Conservation (phyloP, 2,329 filamentous ascomycete species). For the Orbilia brochopaga region DNA sequence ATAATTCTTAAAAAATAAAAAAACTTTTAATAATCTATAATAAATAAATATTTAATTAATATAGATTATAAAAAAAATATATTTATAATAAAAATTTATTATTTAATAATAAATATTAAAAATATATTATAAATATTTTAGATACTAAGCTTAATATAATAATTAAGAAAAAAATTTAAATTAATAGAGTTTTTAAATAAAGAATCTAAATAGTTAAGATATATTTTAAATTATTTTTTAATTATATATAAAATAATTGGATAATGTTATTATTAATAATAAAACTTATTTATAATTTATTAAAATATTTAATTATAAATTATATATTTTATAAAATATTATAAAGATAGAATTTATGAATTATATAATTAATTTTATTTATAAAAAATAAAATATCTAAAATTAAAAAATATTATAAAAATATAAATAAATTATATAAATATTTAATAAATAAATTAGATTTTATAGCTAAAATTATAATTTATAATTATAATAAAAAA, state of each 20-base stretch:
- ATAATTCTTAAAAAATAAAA: not conserved
- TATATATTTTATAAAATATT: not conserved
- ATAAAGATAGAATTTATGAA: not conserved
- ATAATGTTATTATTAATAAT: not conserved
- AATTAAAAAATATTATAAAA: not conserved
- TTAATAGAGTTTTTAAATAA: not conserved
- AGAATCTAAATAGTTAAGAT: not conserved
- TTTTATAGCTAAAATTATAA: not conserved
- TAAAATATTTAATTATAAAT: not conserved
- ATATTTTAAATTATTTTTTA: not conserved
- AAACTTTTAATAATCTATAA: not conserved
- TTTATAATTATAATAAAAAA: not conserved
- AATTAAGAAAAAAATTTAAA: not conserved
- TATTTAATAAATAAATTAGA: not conserved
- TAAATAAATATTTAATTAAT: not conserved
- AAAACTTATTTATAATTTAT: not conserved
- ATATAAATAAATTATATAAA: not conserved
- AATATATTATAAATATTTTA: conserved; percentile 4
- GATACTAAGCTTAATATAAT: not conserved
- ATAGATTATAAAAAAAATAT: conserved; percentile 1
- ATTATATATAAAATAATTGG: conserved; percentile 1
- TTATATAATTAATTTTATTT: not conserved
- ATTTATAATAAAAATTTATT: not conserved
- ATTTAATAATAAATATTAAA: not conserved
- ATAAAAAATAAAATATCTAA: not conserved